Evolutionary conservation across 2,329 filamentous ascomycete species (phyloP).

Genomic region (Trichoderma semiorbis): DNA sequence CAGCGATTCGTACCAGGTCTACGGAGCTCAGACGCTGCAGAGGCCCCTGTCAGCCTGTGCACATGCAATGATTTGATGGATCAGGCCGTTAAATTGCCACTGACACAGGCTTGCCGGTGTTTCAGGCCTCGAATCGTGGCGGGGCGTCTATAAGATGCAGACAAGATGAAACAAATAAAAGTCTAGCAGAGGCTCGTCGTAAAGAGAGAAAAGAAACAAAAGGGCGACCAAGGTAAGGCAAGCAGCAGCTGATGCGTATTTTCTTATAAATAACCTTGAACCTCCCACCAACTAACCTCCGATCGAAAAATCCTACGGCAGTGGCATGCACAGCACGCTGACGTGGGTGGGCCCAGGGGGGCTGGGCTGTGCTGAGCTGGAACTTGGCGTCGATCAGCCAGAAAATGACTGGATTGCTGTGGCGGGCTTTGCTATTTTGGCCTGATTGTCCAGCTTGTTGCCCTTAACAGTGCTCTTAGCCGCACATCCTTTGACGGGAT

Average conservation of each 20-base stretch:
- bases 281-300: not conserved
- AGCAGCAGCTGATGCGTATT: not conserved
- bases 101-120: slow-evolving; percentile 1
- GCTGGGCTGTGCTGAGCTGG: slow-evolving; percentile 15
- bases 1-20: slow-evolving; percentile 3
- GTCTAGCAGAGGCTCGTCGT: not conserved
- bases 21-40: not conserved
- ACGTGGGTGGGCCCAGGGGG: slow-evolving; percentile 13
- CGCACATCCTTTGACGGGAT: not conserved
- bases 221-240: not conserved
- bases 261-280: not conserved
- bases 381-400: not conserved
- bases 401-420: not conserved
- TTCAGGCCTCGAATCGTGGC: not conserved
- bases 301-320: not conserved
- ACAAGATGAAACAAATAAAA: not conserved
- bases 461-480: not conserved
- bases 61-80: not conserved
- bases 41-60: not conserved
- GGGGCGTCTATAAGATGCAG: not conserved
- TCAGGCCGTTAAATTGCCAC: slow-evolving; percentile 10
- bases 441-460: not conserved
- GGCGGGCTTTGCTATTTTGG: not conserved
- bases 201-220: not conserved
- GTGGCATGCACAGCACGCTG: slow-evolving; percentile 3